Evolutionary conservation across 768 basidiomycete genomes (phyloP).

Genomic region (Lenzites betulinus): DNA sequence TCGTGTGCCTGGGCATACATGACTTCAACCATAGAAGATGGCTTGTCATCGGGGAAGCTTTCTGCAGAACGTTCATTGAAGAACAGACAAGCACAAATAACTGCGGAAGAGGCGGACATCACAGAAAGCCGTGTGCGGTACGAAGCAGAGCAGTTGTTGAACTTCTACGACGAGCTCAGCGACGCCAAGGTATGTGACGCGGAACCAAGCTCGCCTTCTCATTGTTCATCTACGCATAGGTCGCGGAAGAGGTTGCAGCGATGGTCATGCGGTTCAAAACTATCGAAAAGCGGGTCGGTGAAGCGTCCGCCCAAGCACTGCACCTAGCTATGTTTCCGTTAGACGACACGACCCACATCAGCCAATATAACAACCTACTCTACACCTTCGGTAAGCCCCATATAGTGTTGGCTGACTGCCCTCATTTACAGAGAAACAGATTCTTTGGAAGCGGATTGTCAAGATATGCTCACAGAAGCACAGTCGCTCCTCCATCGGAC

Average conservation of each 20-base stretch:
- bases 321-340: conserved; percentile 1
- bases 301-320: conserved; percentile 4
- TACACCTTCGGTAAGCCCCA: conserved; percentile 17
- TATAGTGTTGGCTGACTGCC: not conserved
- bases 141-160: conserved; percentile 44
- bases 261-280: conserved; percentile 1
- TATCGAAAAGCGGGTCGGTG: not conserved
- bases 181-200: conserved; percentile 35
- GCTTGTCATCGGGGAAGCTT: conserved; percentile 42
- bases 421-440: conserved; percentile 4
- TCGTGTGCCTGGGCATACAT: conserved; percentile 63
- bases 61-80: conserved; percentile 43
- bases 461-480: not conserved
- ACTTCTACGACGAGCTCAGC: conserved; percentile 49
- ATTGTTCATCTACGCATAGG: not conserved
- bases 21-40: conserved; percentile 55
- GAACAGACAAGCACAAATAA: conserved; percentile 35
- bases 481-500: not conserved
- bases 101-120: conserved; percentile 43
- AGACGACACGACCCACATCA: conserved; percentile 13
- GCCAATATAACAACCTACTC: conserved; percentile 9
- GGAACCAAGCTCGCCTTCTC: no score
- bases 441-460: conserved; percentile 7
- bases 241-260: conserved; percentile 1
- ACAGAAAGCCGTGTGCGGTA: conserved; percentile 44